These are phyloP conservation scores for Penicillium capsulatum DNA, from an alignment of 2,329 filamentous ascomycete genomes.

Conservation along the genomic window DNA sequence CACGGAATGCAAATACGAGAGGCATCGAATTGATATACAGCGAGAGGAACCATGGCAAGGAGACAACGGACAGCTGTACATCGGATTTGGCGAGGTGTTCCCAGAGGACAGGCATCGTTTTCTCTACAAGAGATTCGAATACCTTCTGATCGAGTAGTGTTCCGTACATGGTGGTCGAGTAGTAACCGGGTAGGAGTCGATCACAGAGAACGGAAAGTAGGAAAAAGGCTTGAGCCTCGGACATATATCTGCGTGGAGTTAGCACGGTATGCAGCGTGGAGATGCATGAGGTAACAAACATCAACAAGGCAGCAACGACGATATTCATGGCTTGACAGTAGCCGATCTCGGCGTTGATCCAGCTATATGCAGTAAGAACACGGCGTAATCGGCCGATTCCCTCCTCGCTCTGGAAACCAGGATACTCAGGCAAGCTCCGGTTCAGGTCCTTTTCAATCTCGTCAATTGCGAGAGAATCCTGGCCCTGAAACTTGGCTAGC, in stretches of 20 bases:
- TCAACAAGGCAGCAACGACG: constrained; percentile 92
- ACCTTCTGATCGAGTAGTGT: constrained; percentile 95
- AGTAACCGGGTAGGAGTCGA: constrained; percentile 89
- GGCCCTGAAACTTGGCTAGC: constrained; percentile 73
- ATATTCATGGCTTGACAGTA: constrained; percentile 99
- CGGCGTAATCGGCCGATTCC: constrained; percentile 85
- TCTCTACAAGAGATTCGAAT: constrained; percentile 96
- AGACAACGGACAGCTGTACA: constrained; percentile 94
- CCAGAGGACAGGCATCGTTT: constrained; percentile 97
- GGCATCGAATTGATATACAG: constrained; percentile 99
- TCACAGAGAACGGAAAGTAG: constrained; percentile 88
- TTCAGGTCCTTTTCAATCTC: constrained; percentile 99
- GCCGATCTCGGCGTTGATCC: constrained; percentile 90
- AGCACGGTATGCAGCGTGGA: constrained; percentile 8
- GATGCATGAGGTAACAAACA: constrained; percentile 49
- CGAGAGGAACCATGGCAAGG: constrained; percentile 94
- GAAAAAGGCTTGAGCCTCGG: constrained; percentile 92
- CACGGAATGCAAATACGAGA: constrained; percentile 91
- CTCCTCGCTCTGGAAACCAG: constrained; percentile 93
- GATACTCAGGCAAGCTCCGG: constrained; percentile 91
- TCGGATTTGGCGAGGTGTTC: constrained; percentile 96
- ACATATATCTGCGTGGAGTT: constrained; percentile 69
- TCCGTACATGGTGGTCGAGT: constrained; percentile 98
- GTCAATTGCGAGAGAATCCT: constrained; percentile 90
- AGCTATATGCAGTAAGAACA: constrained; percentile 95